Base-by-base conservation (phyloP, 257 asterid species). In the Verbascum thapsus region DNA sequence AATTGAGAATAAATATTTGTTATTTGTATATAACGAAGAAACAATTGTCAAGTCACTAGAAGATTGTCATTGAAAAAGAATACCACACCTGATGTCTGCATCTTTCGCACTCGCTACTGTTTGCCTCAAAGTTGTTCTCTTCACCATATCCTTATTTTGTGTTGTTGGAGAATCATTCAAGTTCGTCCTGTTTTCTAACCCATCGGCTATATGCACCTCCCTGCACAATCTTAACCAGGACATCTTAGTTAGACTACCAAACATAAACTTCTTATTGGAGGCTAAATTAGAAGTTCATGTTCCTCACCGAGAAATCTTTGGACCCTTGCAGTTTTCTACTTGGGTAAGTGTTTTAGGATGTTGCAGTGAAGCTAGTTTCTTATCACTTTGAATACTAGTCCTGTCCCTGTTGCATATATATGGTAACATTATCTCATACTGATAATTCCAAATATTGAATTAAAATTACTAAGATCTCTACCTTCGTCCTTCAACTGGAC, bases 51-150 rank as follows among this genome's bases (percentile, higher is more conserved):
- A 61, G 38, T 60, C 63, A 19, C 10, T n/a, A 56, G 53, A 57
- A 47, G 56, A 64, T 48, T 41, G 44, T 8, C 35, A 35, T 32
- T 51, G 52, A 23, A 37, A 52, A 59, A 32, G 73, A 72, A 76
- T 35, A 61, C 38, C 61, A 54, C 45, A 83, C 91, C 85, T 81
- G 74, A n/a, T n/a, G n/a, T n/a, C n/a, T n/a, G n/a, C n/a, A n/a
- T n/a, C n/a, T n/a, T n/a, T n/a, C n/a, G n/a, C n/a, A n/a, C n/a
- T n/a, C n/a, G n/a, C n/a, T n/a, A n/a, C n/a, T n/a, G n/a, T n/a
- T n/a, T n/a, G n/a, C n/a, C n/a, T n/a, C n/a, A 72, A 63, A 62
- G 63, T 64, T 64, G 75, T 72, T 47, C 38, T 58, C 70, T 56
- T 53, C 37, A 39, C 48, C 65, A 64, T 43, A 32, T 74, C 74